Evolutionary conservation across 192 early-diverging fungal genomes (phyloP).

Genomic region (Coemansia sp.): DNA sequence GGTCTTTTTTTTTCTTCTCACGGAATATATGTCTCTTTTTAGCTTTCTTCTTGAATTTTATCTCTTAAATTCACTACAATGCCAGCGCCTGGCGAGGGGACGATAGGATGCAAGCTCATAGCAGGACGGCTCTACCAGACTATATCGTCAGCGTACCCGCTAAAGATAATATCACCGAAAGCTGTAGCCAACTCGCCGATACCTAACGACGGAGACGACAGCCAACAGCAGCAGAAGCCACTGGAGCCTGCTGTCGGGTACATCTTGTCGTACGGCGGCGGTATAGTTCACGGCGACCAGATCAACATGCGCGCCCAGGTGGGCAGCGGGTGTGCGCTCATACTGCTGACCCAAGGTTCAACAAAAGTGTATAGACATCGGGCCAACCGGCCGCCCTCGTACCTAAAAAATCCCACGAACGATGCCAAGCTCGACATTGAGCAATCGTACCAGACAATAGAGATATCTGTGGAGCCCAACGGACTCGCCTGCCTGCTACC

Average conservation of each 20-base stretch:
- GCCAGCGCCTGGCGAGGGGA: constrained; percentile 35
- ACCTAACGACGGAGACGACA: neutral
- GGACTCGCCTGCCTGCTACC: constrained; percentile 64
- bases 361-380: constrained; percentile 79
- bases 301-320: constrained; percentile 57
- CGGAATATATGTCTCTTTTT: neutral
- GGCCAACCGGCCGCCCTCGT: neutral
- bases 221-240: neutral
- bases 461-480: constrained; percentile 32
- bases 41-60: constrained; percentile 1
- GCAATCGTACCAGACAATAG: constrained; percentile 53
- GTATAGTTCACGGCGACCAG: constrained; percentile 68
- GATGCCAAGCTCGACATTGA: neutral
- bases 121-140: constrained; percentile 30
- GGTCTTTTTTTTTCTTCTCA: neutral
- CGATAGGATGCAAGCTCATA: constrained; percentile 33
- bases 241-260: constrained; percentile 48
- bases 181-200: constrained; percentile 10
- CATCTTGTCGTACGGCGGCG: constrained; percentile 75
- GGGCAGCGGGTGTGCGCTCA: constrained; percentile 51
- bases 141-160: constrained; percentile 41
- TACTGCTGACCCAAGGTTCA: constrained; percentile 76
- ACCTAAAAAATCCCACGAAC: constrained; percentile 5
- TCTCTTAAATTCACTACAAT: constrained; percentile 7
- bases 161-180: constrained; percentile 50